These are phyloP conservation scores for Fusarium sp. DNA, from an alignment of 2,329 filamentous ascomycete genomes.

Conservation along the genomic window DNA sequence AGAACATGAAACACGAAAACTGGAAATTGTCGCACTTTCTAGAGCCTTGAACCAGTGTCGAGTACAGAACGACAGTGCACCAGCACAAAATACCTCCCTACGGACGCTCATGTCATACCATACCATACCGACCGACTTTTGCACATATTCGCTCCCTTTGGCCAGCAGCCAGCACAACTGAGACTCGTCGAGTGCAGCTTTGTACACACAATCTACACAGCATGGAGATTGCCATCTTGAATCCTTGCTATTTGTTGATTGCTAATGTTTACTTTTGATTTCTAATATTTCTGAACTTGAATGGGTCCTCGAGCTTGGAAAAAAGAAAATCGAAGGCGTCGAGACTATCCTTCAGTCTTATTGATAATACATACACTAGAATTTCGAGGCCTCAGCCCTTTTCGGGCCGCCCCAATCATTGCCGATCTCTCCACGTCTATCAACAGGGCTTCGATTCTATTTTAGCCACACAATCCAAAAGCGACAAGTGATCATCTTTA, in stretches of 20 bases:
- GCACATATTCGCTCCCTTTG: background rate
- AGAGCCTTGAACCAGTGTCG: background rate
- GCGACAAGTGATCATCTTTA: background rate
- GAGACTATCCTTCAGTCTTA: constrained; percentile 1
- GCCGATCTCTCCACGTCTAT: constrained; percentile 22
- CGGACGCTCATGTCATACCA: background rate
- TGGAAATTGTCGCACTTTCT: constrained; percentile 26
- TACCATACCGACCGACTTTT: background rate
- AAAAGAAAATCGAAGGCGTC: constrained; percentile 9
- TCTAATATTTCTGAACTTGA: background rate
- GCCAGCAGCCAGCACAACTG: constrained; percentile 3
- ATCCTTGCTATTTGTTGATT: constrained; percentile 7
- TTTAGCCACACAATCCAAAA: constrained; percentile 22
- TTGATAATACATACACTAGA: background rate
- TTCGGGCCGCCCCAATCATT: background rate
- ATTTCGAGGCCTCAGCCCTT: background rate
- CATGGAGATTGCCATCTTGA: constrained; percentile 5
- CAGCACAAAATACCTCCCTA: constrained; percentile 3
- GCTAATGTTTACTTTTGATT: constrained; percentile 24
- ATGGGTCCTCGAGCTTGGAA: constrained; percentile 9
- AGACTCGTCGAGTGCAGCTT: constrained; percentile 3
- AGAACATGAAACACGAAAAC: constrained; percentile 29
- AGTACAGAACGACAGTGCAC: background rate
- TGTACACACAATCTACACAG: constrained; percentile 13
- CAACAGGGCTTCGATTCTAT: constrained; percentile 26